Evolutionary conservation across 2,329 filamentous ascomycete species (phyloP), one percentile per base, ranked within the genome.

Genomic region (Fusarium sp.): DNA sequence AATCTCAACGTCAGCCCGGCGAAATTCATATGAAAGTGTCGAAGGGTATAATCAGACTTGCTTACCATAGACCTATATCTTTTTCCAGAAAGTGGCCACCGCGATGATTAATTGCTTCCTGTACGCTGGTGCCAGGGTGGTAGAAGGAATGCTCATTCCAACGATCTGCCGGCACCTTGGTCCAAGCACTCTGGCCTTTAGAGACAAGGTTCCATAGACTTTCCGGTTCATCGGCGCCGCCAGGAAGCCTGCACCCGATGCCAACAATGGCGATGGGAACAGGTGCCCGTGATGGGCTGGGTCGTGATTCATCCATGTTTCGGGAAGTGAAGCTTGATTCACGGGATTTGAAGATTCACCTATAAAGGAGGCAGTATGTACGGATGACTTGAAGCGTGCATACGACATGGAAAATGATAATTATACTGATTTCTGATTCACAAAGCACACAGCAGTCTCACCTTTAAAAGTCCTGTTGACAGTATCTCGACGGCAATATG

Each of bases 191-290:
- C 11, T 69, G 41, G 3, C 69, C 69, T 20, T 74, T 51, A 11
- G 52, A 47, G 9, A 77, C 60, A 23, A 79, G 54, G 10, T 74
- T 51, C 75, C 75, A 77, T 1, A 77, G 65, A 39, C 72, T 69
- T 6, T 70, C 69, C 10, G 74, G 73, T 23, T 60, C 72, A 20
- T 54, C 50, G 23, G 69, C 63, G 15, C 58, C 63, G 17, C 76
- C 75, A 11, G 75, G 70, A n/a, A 76, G 69, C 11, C 75, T 72
- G 45, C 74, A 77, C 21, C 52, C 71, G 31, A 69, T 72, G 59
- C 76, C 76, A 51, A 77, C 68, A 18, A 77, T 66, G 53, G 75
- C 76, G 27, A 77, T 76, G 4, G 63, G 59, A 41, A 39, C 36
- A 39, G 36, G 36, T 39, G 18, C 36, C 36, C 36, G 9, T 20